A percentile compares a stretch with the other conserved stretches of the same genome.
Conservation (phyloP, 495 filamentous ascomycete genomes). For the Clavariopsis aquatica region DNA sequence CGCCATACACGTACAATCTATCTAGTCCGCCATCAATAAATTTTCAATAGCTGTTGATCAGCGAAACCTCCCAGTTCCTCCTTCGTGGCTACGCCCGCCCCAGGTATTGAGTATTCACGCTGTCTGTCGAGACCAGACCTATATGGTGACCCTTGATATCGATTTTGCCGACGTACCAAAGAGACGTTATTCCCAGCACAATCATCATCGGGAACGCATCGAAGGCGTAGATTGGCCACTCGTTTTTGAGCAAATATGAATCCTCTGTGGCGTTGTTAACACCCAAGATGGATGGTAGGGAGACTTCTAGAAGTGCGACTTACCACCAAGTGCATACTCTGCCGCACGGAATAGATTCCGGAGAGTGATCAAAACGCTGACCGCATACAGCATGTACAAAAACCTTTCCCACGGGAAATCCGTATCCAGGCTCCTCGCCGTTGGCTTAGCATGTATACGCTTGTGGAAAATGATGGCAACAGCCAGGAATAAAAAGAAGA, state of each 20-base stretch:
- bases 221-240: background rate
- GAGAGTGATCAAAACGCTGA: background rate
- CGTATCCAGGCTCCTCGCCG: background rate
- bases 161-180: background rate
- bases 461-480: constrained; percentile 19
- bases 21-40: background rate
- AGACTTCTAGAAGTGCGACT: background rate
- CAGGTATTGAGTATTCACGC: background rate
- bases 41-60: background rate
- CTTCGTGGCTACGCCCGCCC: background rate
- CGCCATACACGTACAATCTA: background rate
- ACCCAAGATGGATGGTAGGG: background rate
- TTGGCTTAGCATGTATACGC: background rate
- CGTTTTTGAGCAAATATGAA: background rate
- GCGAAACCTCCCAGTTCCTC: background rate
- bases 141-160: background rate
- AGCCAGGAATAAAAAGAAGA: constrained; percentile 40
- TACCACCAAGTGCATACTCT: constrained; percentile 7
- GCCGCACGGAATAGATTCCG: background rate
- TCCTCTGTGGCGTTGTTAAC: background rate
- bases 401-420: background rate
- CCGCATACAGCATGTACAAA: constrained; percentile 4
- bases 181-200: background rate
- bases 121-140: background rate
- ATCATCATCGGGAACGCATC: background rate